Evolutionary conservation across 208 protist genomes (phyloP).

Genomic region (Acanthamoeba culbertsoni): DNA sequence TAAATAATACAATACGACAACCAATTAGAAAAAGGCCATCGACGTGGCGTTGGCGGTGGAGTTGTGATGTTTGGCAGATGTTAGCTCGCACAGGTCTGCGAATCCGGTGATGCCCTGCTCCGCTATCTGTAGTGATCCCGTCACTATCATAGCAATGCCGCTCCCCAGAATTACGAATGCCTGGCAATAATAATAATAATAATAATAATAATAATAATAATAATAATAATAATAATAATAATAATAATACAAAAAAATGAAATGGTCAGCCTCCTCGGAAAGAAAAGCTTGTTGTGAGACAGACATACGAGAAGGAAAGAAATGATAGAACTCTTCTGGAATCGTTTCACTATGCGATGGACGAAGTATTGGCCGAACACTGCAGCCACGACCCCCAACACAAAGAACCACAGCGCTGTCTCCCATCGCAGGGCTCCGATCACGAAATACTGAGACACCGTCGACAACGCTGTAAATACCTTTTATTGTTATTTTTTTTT

Average conservation of each 20-base stretch:
- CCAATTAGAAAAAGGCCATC: background rate
- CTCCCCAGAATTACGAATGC: background rate
- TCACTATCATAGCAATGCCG: background rate
- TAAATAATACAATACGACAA: background rate
- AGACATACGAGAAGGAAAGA: conserved; percentile 62
- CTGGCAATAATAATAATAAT: too few relatives aligned
- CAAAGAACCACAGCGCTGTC: conserved; percentile 72
- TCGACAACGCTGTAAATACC: conserved; percentile 74
- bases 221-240: too few relatives aligned
- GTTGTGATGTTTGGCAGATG: background rate
- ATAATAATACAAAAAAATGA: too few relatives aligned
- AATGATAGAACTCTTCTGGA: conserved; percentile 76
- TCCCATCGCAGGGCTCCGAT: conserved; percentile 71
- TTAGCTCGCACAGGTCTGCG: background rate
- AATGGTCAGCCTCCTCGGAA: too few relatives aligned
- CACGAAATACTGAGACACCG: conserved; percentile 72
- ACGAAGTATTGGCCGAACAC: conserved; percentile 70
- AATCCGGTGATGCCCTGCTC: conserved; percentile 12
- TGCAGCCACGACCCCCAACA: conserved; percentile 67
- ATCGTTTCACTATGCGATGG: conserved; percentile 70
- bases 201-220: too few relatives aligned
- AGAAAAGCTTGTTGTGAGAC: too few relatives aligned
- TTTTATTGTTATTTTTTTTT: background rate
- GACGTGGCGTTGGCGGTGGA: background rate
- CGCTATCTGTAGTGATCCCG: background rate